Percentiles rank a stretch among this genome's conserved stretches.
phyloP scores from a whole-genome alignment of 139 green algal genomes.

The Closterium sp. region DNA sequence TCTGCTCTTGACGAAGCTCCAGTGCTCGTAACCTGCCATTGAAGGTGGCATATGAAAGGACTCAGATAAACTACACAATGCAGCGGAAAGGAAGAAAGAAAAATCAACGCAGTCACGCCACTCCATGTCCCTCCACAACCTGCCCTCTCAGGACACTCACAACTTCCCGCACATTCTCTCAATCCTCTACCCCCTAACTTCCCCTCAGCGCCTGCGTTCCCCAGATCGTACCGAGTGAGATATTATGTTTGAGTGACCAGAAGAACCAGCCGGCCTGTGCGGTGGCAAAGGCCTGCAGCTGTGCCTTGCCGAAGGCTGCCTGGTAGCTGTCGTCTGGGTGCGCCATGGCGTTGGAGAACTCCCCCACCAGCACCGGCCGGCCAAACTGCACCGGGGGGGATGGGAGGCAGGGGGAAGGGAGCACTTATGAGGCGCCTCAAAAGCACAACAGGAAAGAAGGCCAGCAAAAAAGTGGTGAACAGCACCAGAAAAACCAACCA shows the following conservation, averaged over 20 bases:
- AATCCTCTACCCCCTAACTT: not conserved
- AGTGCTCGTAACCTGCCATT: not conserved
- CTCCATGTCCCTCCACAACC: too few relatives aligned
- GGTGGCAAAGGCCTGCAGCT: conserved; percentile 14
- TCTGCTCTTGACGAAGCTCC: not conserved
- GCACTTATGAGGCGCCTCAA: too few relatives aligned
- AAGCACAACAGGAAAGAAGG: too few relatives aligned
- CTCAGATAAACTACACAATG: not conserved
- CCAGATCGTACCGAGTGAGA: not conserved
- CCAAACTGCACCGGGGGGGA: not conserved
- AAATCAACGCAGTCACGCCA: too few relatives aligned
- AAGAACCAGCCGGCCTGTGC: conserved; percentile 26
- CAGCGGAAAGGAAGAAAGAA: not conserved
- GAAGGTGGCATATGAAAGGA: not conserved
- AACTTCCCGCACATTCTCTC: not conserved
- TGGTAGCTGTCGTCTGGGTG: conserved; percentile 4
- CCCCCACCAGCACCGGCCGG: conserved; percentile 7
- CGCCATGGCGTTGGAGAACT: conserved; percentile 13
- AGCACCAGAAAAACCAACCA: too few relatives aligned
- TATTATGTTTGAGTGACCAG: conserved; percentile 15
- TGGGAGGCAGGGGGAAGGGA: too few relatives aligned
- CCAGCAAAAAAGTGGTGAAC: too few relatives aligned
- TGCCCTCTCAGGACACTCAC: too few relatives aligned
- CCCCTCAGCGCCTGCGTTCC: not conserved
- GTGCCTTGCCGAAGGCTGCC: not conserved